Evolutionary conservation across 1,139 yeast genomes (phyloP).

Genomic region (Hansenula sp.): DNA sequence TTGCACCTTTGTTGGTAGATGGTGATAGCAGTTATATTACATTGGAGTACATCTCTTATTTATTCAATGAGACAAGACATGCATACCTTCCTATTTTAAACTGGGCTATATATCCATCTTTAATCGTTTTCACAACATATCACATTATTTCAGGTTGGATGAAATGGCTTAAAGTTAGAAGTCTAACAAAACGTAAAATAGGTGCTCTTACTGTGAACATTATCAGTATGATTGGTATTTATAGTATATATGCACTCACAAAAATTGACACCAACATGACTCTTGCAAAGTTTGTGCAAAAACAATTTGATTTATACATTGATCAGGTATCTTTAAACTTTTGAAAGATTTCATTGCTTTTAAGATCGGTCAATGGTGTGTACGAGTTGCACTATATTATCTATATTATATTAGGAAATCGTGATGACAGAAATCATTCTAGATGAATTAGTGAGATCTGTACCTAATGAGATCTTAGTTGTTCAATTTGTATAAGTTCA

Average conservation of each 20-base stretch:
- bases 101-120: slow-evolving; percentile 23
- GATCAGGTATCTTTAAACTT: slow-evolving; percentile 7
- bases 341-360: no score
- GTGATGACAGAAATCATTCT: no score
- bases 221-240: slow-evolving; percentile 13
- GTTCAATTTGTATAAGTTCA: no score
- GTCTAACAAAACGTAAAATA: slow-evolving; percentile 14
- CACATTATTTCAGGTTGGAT: slow-evolving; percentile 39
- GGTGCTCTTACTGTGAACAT: slow-evolving; percentile 18
- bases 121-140: slow-evolving; percentile 29
- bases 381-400: no score
- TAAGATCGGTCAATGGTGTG: no score
- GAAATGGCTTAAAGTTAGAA: slow-evolving; percentile 27
- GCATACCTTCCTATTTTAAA: slow-evolving; percentile 18
- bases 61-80: slow-evolving; percentile 26
- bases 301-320: slow-evolving; percentile 16
- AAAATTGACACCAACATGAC: slow-evolving; percentile 6
- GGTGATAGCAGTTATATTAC: slow-evolving; percentile 63
- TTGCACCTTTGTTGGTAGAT: slow-evolving; percentile 46
- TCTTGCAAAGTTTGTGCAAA: slow-evolving; percentile 13
- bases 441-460: no score
- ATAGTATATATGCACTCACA: slow-evolving; percentile 10
- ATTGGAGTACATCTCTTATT: slow-evolving; percentile 48
- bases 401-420: no score
- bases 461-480: no score